These are phyloP conservation scores for Xerocomus cyaneibrunnescens DNA, from an alignment of 1,284 basidiomycete genomes.

Conservation along the genomic window DNA sequence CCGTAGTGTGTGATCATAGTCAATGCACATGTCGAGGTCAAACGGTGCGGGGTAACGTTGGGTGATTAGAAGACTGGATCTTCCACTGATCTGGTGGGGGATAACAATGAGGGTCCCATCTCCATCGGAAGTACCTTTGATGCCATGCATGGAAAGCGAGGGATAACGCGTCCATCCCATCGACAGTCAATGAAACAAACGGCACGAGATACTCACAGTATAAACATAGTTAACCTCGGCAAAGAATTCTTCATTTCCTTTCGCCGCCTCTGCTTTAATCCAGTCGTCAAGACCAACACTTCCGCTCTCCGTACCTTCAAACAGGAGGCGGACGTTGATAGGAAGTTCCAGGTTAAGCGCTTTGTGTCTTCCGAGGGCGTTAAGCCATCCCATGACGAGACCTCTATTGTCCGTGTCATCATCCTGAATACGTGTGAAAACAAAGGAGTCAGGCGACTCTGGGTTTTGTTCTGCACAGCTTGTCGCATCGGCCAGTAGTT, in stretches of 20 bases:
- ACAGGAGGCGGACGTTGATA: neutral
- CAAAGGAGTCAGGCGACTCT: too few relatives aligned
- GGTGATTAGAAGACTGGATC: conserved; percentile 69
- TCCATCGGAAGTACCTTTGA: conserved; percentile 62
- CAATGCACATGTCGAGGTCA: neutral
- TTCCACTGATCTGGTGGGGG: conserved; percentile 82
- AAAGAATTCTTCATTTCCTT: neutral
- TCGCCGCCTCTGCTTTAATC: neutral
- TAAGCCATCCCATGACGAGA: neutral
- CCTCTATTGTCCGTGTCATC: neutral
- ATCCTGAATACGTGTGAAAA: too few relatives aligned
- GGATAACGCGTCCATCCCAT: conserved; percentile 88
- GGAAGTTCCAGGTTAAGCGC: neutral
- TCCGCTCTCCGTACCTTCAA: neutral
- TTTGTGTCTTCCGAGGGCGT: neutral
- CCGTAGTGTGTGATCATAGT: neutral
- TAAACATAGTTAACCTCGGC: neutral
- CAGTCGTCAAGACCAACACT: neutral
- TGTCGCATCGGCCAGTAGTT: too few relatives aligned
- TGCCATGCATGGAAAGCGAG: conserved; percentile 78
- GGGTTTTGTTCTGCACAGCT: too few relatives aligned
- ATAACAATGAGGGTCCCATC: conserved; percentile 67
- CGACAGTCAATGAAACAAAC: neutral
- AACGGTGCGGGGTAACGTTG: too few relatives aligned
- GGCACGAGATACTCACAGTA: neutral